Conservation (phyloP, 1,139 yeast genomes). For the Geotrichum carabidarum region DNA sequence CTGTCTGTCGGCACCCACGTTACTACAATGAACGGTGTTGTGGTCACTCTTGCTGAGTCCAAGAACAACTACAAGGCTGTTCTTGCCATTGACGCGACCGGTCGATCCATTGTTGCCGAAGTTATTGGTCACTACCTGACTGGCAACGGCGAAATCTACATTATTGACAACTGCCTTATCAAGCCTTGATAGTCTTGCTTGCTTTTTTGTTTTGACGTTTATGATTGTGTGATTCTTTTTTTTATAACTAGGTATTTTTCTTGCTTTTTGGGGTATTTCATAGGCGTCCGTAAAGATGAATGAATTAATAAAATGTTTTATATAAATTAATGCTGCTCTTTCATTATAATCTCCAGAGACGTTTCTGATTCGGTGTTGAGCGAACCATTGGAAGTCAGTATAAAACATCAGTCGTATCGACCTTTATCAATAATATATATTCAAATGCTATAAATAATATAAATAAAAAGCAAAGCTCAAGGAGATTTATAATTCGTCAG, state of each 20-base stretch:
- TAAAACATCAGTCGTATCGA: too few species aligned
- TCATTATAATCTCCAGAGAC: too few species aligned
- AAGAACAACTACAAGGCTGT: constrained; percentile 16
- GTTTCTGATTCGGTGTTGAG: too few species aligned
- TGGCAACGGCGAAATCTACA: constrained; percentile 30
- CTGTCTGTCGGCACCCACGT: constrained; percentile 22
- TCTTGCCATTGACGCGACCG: constrained; percentile 14
- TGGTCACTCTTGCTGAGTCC: constrained; percentile 18
- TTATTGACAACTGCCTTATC: constrained; percentile 23
- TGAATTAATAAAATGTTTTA: too few species aligned
- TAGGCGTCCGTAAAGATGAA: too few species aligned
- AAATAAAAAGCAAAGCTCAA: too few species aligned
- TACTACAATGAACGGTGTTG: constrained; percentile 21
- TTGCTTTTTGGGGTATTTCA: background rate
- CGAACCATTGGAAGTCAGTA: too few species aligned
- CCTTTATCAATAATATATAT: too few species aligned
- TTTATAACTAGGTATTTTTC: background rate
- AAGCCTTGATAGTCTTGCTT: constrained; percentile 17
- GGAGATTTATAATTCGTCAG: too few species aligned
- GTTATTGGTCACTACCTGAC: constrained; percentile 25
- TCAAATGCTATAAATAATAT: too few species aligned
- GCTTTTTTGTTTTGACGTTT: background rate
- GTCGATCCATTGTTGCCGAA: constrained; percentile 22
- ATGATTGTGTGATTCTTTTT: background rate
- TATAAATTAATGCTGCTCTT: too few species aligned